These are phyloP conservation scores for Penicillium expansum DNA, from an alignment of 2,329 filamentous ascomycete genomes.

Conservation along the genomic window DNA sequence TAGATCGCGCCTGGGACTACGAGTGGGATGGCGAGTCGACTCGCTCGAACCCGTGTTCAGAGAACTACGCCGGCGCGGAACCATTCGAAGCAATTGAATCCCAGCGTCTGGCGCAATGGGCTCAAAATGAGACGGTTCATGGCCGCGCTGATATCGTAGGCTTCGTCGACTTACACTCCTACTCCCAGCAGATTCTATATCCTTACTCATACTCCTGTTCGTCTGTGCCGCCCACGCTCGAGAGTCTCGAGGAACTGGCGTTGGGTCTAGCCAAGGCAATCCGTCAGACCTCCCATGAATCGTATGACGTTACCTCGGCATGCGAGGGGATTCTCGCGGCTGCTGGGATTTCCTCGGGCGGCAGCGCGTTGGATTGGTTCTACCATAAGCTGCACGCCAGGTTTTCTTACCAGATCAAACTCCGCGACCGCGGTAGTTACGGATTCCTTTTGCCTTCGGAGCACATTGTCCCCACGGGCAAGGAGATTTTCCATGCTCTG, in stretches of 20 bases:
- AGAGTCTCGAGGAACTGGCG: slow-evolving; percentile 88
- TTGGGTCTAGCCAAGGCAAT: slow-evolving; percentile 87
- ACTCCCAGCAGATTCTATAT: slow-evolving; percentile 91
- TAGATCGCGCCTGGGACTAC: slow-evolving; percentile 83
- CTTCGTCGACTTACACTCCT: slow-evolving; percentile 87
- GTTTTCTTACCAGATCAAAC: slow-evolving; percentile 89
- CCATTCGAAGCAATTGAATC: slow-evolving; percentile 85
- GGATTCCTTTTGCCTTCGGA: slow-evolving; percentile 86
- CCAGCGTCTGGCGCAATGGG: slow-evolving; percentile 73
- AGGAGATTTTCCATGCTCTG: slow-evolving; percentile 80
- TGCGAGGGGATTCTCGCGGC: slow-evolving; percentile 71
- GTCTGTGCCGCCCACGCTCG: slow-evolving; percentile 74
- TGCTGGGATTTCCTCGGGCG: slow-evolving; percentile 69
- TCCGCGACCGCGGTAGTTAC: slow-evolving; percentile 89
- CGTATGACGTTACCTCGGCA: slow-evolving; percentile 75
- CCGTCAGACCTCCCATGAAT: slow-evolving; percentile 71
- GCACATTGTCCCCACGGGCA: slow-evolving; percentile 82
- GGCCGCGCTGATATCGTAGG: slow-evolving; percentile 76
- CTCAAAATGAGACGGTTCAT: slow-evolving; percentile 69
- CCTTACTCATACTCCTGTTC: slow-evolving; percentile 86
- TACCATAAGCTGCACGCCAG: slow-evolving; percentile 80
- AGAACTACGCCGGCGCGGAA: slow-evolving; percentile 78
- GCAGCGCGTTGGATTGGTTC: slow-evolving; percentile 91
- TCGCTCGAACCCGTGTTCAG: slow-evolving; percentile 79
- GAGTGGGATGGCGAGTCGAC: slow-evolving; percentile 71